Base-by-base conservation (phyloP, 2,329 filamentous ascomycete genomes). In the Sporothrix curviconia region DNA sequence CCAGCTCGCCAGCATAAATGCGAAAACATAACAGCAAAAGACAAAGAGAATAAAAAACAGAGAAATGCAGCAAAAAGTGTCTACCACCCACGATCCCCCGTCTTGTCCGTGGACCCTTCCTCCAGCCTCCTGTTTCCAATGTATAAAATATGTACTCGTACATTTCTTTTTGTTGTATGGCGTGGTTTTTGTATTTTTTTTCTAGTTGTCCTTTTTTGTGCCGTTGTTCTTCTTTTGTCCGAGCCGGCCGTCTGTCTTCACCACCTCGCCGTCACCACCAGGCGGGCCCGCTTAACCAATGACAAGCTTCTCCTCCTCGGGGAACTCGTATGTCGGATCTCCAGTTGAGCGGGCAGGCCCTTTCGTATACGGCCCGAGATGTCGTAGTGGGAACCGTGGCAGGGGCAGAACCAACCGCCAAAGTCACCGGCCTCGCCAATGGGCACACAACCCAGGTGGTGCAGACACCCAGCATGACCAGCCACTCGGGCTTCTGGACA, bases 361-460 rank as follows among this genome's bases (percentile, higher is more conserved):
- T 90, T 96, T 81, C 94, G 87, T 83, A 96, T 90, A 77, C 94
- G 91, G 74, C 94, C 94, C 64, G 92, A 97, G 75, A 99, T 97
- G 75, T 99, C 94, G 85, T 99, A 99, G 83, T 99, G 94, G 67
- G 92, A 96, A 76, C 94, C 94, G 84, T 99, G 94, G 89, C 94
- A 99, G 65, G 94, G 94, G 82, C 94, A 99, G 88, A 99, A 99
- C 94, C 94, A 99, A 72, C 94, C 94, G 73, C 94, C 94, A 70
- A 81, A 99, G 77, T 99, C 95, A 74, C 94, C 94, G 64, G 94
- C 90, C 81, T 99, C 94, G 70, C 95, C 94, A 70, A 99, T 99
- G 72, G 94, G 94, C 67, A 99, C 94, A 84, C 94, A 99, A 78
- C 94, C 94, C 72, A 99, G 81, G 78, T 99, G 94, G 94, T 99